A percentile compares a stretch with the other conserved stretches of the same genome.
These are phyloP conservation scores for Aspergillus leporis DNA, from an alignment of 495 filamentous ascomycete species.

Conservation along the genomic window DNA sequence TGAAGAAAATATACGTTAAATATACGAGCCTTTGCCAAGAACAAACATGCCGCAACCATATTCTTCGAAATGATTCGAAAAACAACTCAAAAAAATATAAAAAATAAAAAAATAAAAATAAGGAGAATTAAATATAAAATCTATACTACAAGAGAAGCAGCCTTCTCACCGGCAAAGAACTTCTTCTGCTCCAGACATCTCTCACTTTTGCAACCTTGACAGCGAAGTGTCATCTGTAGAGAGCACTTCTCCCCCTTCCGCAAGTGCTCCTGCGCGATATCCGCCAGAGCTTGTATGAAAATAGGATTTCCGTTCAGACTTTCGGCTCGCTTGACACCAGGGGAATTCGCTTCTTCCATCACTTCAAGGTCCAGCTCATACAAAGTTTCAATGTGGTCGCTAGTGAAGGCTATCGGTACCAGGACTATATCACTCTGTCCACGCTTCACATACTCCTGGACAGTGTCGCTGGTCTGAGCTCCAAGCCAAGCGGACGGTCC, in stretches of 20 bases:
- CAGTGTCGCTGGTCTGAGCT: constrained; percentile 86
- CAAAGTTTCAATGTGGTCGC: constrained; percentile 97
- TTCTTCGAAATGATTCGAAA: not conserved
- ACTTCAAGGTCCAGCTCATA: constrained; percentile 96
- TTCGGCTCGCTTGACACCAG: constrained; percentile 82
- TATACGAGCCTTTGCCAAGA: not conserved
- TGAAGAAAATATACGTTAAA: no score
- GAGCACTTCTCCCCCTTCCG: constrained; percentile 67
- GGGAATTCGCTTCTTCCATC: constrained; percentile 81
- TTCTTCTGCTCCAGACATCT: constrained; percentile 87
- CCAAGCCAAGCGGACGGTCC: constrained; percentile 95
- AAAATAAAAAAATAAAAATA: not conserved
- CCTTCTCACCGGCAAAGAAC: constrained; percentile 69
- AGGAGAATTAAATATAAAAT: constrained; percentile 4
- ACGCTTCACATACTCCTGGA: constrained; percentile 84
- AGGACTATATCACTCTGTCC: constrained; percentile 89
- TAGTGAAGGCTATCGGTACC: constrained; percentile 96
- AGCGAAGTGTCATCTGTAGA: constrained; percentile 85
- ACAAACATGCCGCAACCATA: not conserved
- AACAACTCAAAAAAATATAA: not conserved
- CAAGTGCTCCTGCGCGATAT: constrained; percentile 80
- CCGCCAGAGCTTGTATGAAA: constrained; percentile 88
- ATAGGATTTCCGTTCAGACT: constrained; percentile 89
- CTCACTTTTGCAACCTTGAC: constrained; percentile 91
- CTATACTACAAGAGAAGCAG: constrained; percentile 38